These are phyloP conservation scores for Leccinum ambiguum DNA, from an alignment of 1,284 basidiomycete species.

Conservation along the genomic window DNA sequence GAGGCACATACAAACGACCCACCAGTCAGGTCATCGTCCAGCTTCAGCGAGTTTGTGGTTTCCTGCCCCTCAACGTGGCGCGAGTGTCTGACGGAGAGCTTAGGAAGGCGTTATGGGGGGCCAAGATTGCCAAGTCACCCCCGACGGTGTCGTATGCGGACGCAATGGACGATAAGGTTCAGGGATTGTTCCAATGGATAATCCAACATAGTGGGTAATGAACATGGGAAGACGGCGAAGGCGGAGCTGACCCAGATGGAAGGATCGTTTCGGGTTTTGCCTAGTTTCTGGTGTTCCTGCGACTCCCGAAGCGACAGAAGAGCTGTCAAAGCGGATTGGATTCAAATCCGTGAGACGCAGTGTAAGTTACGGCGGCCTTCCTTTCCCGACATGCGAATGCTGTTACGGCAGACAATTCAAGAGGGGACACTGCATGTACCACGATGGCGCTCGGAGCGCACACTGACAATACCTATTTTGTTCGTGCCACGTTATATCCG, in stretches of 20 bases:
- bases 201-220: slow-evolving; percentile 67
- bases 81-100: slow-evolving; percentile 4
- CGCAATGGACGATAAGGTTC: slow-evolving; percentile 67
- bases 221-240: not conserved
- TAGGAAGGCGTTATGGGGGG: slow-evolving; percentile 82
- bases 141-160: slow-evolving; percentile 78
- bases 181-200: slow-evolving; percentile 80
- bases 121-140: slow-evolving; percentile 72
- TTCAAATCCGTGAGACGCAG: slow-evolving; percentile 90
- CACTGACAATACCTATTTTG: slow-evolving; percentile 95
- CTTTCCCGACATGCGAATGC: slow-evolving; percentile 2
- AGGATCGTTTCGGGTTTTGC: slow-evolving; percentile 89
- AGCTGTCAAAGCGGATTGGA: slow-evolving; percentile 73
- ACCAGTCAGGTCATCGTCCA: slow-evolving; percentile 35
- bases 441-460: slow-evolving; percentile 87
- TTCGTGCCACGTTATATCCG: slow-evolving; percentile 35
- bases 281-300: slow-evolving; percentile 83
- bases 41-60: slow-evolving; percentile 41
- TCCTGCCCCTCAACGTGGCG: not conserved
- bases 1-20: slow-evolving; percentile 76
- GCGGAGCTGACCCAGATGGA: slow-evolving; percentile 12
- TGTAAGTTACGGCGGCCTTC: slow-evolving; percentile 45
- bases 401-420: slow-evolving; percentile 86
- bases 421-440: slow-evolving; percentile 92
- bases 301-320: slow-evolving; percentile 84